phyloP scores from a whole-genome alignment of 208 protist genomes.

The Trypanosoma caninum region DNA sequence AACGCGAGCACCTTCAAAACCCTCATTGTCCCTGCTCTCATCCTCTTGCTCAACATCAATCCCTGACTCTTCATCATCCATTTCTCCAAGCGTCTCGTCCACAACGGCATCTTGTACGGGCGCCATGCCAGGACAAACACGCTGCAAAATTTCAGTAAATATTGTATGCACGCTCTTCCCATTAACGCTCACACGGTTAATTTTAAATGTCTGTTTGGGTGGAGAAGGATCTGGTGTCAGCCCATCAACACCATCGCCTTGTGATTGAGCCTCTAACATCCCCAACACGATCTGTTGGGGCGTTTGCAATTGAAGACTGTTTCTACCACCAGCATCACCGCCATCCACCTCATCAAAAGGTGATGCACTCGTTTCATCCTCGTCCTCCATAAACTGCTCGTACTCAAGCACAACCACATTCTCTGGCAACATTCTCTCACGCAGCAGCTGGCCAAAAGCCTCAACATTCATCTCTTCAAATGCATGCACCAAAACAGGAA shows the following conservation, averaged over 20 bases:
- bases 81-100: conserved; percentile 45
- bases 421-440: conserved; percentile 40
- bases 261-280: conserved; percentile 18
- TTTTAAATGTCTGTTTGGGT: conserved; percentile 18
- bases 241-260: not conserved
- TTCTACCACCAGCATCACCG: not conserved
- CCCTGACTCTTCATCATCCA: conserved; percentile 48
- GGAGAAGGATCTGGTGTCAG: not conserved
- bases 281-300: conserved; percentile 16
- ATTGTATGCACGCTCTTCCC: conserved; percentile 42
- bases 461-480: conserved; percentile 8
- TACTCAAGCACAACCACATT: conserved; percentile 53
- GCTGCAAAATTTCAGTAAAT: conserved; percentile 42
- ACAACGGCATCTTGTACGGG: conserved; percentile 48
- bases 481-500: conserved; percentile 56
- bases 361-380: conserved; percentile 26
- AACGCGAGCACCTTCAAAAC: not conserved
- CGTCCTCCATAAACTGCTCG: conserved; percentile 2
- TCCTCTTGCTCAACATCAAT: conserved; percentile 47
- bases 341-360: not conserved
- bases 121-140: conserved; percentile 42
- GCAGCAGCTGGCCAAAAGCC: conserved; percentile 31
- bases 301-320: conserved; percentile 7
- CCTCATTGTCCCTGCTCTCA: too few relatives aligned
- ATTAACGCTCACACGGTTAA: conserved; percentile 35